Conservation (phyloP, 2,329 filamentous ascomycete species). For the Pyrenochaeta sp. region DNA sequence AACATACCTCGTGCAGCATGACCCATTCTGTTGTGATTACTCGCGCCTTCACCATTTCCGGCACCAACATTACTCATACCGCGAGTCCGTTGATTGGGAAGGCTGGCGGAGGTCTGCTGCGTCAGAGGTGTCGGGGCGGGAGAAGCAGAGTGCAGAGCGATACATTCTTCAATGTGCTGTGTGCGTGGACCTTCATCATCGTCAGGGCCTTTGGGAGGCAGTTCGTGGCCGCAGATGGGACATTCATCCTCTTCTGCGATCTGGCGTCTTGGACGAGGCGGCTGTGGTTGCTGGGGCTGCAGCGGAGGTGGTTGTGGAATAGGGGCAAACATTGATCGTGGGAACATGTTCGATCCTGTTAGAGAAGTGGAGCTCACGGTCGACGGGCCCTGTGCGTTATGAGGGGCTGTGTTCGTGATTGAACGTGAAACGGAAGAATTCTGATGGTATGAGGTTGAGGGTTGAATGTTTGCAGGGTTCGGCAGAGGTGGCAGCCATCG, state of each 20-base stretch:
- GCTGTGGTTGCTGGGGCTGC: conserved; percentile 25
- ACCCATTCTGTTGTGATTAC: conserved; percentile 31
- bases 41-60: conserved; percentile 35
- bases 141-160: conserved; percentile 41
- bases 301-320: conserved; percentile 15
- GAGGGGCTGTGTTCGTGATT: conserved; percentile 6
- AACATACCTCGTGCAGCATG: conserved; percentile 54
- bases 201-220: conserved; percentile 62
- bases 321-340: conserved; percentile 21
- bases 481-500: conserved; percentile 35
- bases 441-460: conserved; percentile 17
- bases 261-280: conserved; percentile 33
- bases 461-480: conserved; percentile 17
- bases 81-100: conserved; percentile 40
- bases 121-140: conserved; percentile 21
- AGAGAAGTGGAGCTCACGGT: conserved; percentile 17
- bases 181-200: conserved; percentile 53
- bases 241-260: conserved; percentile 78
- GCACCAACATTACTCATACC: conserved; percentile 39
- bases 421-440: conserved; percentile 20
- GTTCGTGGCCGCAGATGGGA: conserved; percentile 76
- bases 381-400: conserved; percentile 10
- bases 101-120: conserved; percentile 33
- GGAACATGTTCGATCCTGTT: conserved; percentile 25
- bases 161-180: conserved; percentile 56